Evolutionary conservation across 352 stramenopile genomes (phyloP).

Genomic region (Halophytophthora batemanensis): DNA sequence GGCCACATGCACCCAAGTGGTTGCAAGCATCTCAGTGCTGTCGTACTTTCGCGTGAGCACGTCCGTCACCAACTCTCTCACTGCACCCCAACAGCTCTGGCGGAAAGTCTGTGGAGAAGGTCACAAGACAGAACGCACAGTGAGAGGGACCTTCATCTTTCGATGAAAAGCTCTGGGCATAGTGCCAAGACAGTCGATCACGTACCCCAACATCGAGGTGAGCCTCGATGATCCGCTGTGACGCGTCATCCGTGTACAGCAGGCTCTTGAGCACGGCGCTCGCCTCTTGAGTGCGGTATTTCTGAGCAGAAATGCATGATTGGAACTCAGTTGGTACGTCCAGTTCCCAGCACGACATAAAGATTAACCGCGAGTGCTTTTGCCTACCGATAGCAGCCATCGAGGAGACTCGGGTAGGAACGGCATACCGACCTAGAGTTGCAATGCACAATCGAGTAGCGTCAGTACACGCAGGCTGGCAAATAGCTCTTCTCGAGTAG

Average conservation of each 20-base stretch:
- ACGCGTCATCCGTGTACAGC: conserved; percentile 27
- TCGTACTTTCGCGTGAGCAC: conserved; percentile 33
- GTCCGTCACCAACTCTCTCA: conserved; percentile 37
- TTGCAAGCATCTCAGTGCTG: background rate
- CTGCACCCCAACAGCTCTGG: conserved; percentile 29
- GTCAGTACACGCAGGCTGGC: background rate
- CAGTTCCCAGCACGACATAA: background rate
- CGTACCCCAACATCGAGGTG: conserved; percentile 21
- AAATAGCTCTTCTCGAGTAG: background rate
- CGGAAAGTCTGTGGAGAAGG: conserved; percentile 31
- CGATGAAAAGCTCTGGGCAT: too few relatives aligned
- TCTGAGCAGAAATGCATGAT: conserved; percentile 18
- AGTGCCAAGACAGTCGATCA: background rate
- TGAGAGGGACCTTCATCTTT: background rate
- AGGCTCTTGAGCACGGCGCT: conserved; percentile 29
- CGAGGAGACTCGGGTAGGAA: conserved; percentile 67
- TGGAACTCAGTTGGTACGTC: background rate
- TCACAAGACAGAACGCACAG: background rate
- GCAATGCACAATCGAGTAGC: background rate
- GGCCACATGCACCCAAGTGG: background rate
- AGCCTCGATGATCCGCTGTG: conserved; percentile 23
- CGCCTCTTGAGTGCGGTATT: conserved; percentile 47
- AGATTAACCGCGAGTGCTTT: background rate
- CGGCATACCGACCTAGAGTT: conserved; percentile 51
- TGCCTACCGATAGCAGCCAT: conserved; percentile 53